These are phyloP conservation scores for Angomonas ambiguus DNA, from an alignment of 208 protist genomes.

Conservation along the genomic window DNA sequence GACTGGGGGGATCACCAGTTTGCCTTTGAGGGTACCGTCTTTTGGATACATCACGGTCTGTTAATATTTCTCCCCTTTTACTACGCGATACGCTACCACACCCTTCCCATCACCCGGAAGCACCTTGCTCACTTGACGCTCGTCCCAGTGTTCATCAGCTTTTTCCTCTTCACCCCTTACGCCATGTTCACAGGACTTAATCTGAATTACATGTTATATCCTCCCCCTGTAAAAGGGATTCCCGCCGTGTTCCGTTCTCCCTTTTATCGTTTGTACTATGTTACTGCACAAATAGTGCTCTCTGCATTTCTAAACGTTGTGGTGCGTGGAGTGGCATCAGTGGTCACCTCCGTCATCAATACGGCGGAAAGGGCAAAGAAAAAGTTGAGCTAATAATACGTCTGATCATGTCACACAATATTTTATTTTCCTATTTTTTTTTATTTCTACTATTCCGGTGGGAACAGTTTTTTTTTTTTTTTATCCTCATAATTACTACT, in stretches of 20 bases:
- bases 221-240: constrained; percentile 30
- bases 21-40: constrained; percentile 41
- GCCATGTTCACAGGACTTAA: constrained; percentile 60
- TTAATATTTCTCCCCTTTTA: constrained; percentile 66
- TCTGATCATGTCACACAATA: background rate
- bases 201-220: constrained; percentile 73
- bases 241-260: constrained; percentile 13
- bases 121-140: constrained; percentile 62
- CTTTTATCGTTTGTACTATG: constrained; percentile 38
- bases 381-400: constrained; percentile 6
- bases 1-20: constrained; percentile 69
- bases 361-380: background rate
- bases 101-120: constrained; percentile 27
- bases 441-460: background rate
- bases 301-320: constrained; percentile 24
- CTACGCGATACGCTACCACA: constrained; percentile 53
- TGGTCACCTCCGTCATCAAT: background rate
- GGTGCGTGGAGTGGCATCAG: constrained; percentile 9
- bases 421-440: background rate
- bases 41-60: constrained; percentile 53
- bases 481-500: background rate
- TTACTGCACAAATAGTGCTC: constrained; percentile 31
- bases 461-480: background rate
- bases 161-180: constrained; percentile 38
- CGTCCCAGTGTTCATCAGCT: constrained; percentile 45